phyloP scores from a whole-genome alignment of 2,329 filamentous ascomycete species.

The Diaporthe destruens region DNA sequence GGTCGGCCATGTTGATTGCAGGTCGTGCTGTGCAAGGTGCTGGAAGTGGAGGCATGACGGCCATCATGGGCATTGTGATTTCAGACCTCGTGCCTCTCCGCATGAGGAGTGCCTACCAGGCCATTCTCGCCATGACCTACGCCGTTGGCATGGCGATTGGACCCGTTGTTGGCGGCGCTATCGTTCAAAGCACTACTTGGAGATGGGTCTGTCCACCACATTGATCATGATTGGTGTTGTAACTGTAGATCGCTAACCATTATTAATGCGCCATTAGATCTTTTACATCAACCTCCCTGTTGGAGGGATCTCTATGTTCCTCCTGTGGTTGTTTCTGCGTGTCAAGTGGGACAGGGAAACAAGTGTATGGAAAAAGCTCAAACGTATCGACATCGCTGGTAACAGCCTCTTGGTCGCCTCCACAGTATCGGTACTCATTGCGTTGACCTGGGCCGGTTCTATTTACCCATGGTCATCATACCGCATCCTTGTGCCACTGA shows the following conservation, averaged over 20 bases:
- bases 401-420: not conserved
- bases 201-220: conserved; percentile 48
- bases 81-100: conserved; percentile 2
- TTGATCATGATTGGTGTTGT: too few relatives aligned
- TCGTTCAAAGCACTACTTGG: conserved; percentile 46
- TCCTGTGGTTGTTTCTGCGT: conserved; percentile 48
- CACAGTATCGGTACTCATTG: conserved; percentile 2
- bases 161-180: conserved; percentile 48
- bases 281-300: conserved; percentile 50
- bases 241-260: too few relatives aligned
- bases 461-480: not conserved
- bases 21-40: conserved; percentile 54
- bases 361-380: not conserved
- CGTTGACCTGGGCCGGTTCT: not conserved
- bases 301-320: conserved; percentile 45
- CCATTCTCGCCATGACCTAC: too few relatives aligned
- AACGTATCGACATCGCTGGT: conserved; percentile 31
- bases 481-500: conserved; percentile 51
- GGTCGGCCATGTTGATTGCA: conserved; percentile 55
- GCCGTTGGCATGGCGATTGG: conserved; percentile 45
- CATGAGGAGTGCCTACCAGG: not conserved
- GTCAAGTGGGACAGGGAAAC: conserved; percentile 36
- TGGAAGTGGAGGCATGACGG: not conserved
- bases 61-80: not conserved
- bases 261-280: too few relatives aligned